These are phyloP conservation scores for Chenopodium quinoa DNA, from an alignment of 148 eudicot species.

Conservation along the genomic window DNA sequence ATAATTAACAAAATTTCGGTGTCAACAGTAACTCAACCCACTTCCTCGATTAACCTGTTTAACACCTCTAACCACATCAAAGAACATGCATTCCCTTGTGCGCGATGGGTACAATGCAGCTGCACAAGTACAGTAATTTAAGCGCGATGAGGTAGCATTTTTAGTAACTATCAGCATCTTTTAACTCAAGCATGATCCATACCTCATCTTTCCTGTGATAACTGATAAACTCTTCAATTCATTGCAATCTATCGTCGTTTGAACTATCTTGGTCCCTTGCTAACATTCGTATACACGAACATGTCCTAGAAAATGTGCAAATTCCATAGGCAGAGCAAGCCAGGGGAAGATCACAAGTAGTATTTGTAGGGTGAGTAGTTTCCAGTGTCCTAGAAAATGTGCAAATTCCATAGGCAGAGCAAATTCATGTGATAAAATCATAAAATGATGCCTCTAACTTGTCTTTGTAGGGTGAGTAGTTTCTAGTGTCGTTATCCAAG, in stretches of 20 bases:
- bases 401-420: too few species aligned
- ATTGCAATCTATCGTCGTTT: constrained; percentile 33
- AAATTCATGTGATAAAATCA: too few species aligned
- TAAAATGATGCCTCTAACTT: too few species aligned
- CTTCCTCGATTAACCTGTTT: constrained; percentile 40
- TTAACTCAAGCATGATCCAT: constrained; percentile 59
- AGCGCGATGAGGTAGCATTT: constrained; percentile 33
- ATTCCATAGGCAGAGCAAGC: constrained; percentile 67
- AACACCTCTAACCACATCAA: constrained; percentile 58
- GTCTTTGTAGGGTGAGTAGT: too few species aligned
- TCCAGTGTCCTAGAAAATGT: constrained; percentile 37
- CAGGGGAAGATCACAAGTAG: constrained; percentile 75
- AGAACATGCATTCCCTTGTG: constrained; percentile 48
- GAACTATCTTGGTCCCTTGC: constrained; percentile 17
- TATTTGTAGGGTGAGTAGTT: constrained; percentile 51
- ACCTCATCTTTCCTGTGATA: constrained; percentile 19
- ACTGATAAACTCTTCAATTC: constrained; percentile 20
- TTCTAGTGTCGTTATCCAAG: constrained; percentile 34
- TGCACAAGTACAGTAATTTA: constrained; percentile 61
- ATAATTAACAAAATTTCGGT: too few species aligned
- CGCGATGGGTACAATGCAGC: constrained; percentile 48
- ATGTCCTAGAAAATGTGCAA: constrained; percentile 56
- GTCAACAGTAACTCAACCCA: too few species aligned
- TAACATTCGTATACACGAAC: constrained; percentile 56
- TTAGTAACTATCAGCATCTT: constrained; percentile 47